Base-by-base conservation (phyloP, 306 rosid species). In the Cucurbita pepo region DNA sequence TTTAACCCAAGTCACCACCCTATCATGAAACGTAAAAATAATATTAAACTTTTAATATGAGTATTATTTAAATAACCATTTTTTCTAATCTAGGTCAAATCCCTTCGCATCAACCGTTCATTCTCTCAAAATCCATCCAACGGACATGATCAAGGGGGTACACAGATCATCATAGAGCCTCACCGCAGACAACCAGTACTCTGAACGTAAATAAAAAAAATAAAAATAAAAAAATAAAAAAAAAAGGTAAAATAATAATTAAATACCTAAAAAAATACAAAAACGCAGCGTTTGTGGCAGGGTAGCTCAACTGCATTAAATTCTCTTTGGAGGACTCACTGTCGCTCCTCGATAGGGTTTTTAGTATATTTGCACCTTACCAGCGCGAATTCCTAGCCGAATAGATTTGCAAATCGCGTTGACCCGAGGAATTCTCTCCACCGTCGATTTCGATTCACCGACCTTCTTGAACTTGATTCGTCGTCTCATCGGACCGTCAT, bases 311-410 rank as follows among this genome's bases (percentile, higher is more conserved):
- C 53, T 61, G 82, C 78, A 75, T 83, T 78, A 76, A 80, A 73
- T 79, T 41, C 69, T 54, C 41, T 79, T 56, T 81, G 86, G 85
- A 79, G 73, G 76, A 56, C 65, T 41, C 13, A 36, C 65, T 79
- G 82, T 61, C 76, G 69, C 52, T 79, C 77, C 80, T 56, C 69
- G 65, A 34, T 70, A 70, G 41, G n/a, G 71, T 18, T 10, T 10
- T n/a, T 44, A 52, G 79, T 70, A 74, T 10, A 36, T 78, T 36
- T 80, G 83, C 83, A 59, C 38, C 70, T 65, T 59, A 41, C 16
- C 40, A 53, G 66, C 87, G 73, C 91, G 78, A 66, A 15, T 83
- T 72, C 79, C 85, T 36, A 85, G 70, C 72, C 64, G 45, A 57
- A 9, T 38, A 0, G 8, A 51, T 70, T 76, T 79, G 3, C 61